These are phyloP conservation scores for Nicotiana tomentosiformis DNA, from an alignment of 257 asterid genomes.

Conservation along the genomic window DNA sequence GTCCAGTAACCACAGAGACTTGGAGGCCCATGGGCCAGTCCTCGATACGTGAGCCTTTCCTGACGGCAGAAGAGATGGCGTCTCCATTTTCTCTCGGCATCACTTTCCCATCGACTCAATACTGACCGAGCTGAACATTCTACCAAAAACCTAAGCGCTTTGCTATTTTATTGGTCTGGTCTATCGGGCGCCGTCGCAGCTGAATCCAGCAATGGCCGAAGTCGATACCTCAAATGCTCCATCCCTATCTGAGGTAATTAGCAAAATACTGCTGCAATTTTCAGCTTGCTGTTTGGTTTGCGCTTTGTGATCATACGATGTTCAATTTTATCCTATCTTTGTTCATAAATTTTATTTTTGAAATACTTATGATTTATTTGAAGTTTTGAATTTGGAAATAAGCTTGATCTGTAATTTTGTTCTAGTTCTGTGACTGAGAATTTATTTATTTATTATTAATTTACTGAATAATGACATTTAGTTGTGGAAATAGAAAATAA, in stretches of 20 bases:
- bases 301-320: background rate
- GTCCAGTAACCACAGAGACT: background rate
- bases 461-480: background rate
- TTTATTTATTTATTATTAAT: background rate
- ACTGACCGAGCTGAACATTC: background rate
- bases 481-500: background rate
- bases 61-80: background rate
- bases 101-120: background rate
- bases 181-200: conserved; percentile 5
- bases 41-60: background rate
- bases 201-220: conserved; percentile 44
- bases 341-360: background rate
- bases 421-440: background rate
- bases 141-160: background rate
- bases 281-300: background rate
- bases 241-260: conserved; percentile 49
- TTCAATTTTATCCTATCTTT: background rate
- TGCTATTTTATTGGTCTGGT: background rate
- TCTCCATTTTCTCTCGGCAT: background rate
- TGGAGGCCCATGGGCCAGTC: conserved; percentile 3
- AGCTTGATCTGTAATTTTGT: background rate
- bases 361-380: background rate
- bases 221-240: conserved; percentile 35
- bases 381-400: background rate
- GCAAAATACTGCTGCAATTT: background rate